Conservation (phyloP, 345 rosid genomes). For the Physaria fendleri region DNA sequence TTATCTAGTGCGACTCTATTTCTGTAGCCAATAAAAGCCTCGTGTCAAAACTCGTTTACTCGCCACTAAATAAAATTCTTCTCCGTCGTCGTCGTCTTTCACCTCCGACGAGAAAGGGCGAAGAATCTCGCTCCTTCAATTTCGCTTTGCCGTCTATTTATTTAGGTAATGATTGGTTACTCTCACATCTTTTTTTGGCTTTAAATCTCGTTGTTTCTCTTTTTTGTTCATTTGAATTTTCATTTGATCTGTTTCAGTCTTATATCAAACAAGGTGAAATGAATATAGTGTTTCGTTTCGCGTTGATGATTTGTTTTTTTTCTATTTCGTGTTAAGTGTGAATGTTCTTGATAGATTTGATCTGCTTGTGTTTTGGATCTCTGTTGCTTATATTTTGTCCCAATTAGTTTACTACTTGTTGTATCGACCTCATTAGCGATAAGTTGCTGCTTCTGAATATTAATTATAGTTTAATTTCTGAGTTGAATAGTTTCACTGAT, state of each 20-base stretch:
- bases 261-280: constrained; percentile 13
- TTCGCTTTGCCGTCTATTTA: constrained; percentile 21
- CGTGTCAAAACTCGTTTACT: constrained; percentile 20
- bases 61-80: constrained; percentile 13
- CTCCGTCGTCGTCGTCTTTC: constrained; percentile 12
- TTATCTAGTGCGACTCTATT: constrained; percentile 15
- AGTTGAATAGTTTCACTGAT: not conserved
- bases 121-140: constrained; percentile 24
- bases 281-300: not conserved
- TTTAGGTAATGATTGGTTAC: constrained; percentile 1
- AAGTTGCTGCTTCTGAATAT: not conserved
- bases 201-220: constrained; percentile 6
- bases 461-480: not conserved
- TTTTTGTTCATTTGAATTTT: not conserved
- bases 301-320: constrained; percentile 1
- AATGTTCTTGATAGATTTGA: not conserved
- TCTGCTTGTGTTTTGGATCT: not conserved
- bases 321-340: not conserved
- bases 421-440: not conserved
- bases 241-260: not conserved
- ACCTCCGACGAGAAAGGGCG: constrained; percentile 34
- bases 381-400: not conserved
- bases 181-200: constrained; percentile 18
- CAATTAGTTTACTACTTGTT: not conserved
- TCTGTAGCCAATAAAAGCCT: constrained; percentile 29